These are phyloP conservation scores for Penicillium sp. DNA, from an alignment of 2,329 filamentous ascomycete genomes.

Conservation along the genomic window DNA sequence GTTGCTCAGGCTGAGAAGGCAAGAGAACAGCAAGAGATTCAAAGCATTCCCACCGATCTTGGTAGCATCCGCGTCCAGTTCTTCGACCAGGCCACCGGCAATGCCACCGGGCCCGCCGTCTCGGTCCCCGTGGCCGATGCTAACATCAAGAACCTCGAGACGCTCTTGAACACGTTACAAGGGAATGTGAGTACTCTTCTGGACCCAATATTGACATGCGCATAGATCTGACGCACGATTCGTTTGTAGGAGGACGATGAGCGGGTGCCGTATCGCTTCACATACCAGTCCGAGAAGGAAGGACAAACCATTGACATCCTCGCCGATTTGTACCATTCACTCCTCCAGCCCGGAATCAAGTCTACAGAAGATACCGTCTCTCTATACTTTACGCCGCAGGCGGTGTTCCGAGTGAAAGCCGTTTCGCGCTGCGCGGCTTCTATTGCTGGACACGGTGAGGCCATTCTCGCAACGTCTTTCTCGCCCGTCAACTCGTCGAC, in stretches of 20 bases:
- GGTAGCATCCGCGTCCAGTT: constrained; percentile 85
- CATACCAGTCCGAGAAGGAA: constrained; percentile 50
- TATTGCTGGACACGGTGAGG: constrained; percentile 86
- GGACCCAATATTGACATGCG: too few species aligned
- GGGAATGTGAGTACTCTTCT: constrained; percentile 57
- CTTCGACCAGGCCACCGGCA: constrained; percentile 70
- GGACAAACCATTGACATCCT: constrained; percentile 46
- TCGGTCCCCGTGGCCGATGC: constrained; percentile 80
- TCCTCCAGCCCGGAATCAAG: constrained; percentile 51
- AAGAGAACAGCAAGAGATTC: constrained; percentile 71
- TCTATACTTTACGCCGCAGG: constrained; percentile 72
- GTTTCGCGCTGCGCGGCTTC: constrained; percentile 85
- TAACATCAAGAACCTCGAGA: constrained; percentile 82
- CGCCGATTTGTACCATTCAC: constrained; percentile 50
- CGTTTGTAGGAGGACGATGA: constrained; percentile 58
- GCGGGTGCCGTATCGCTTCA: constrained; percentile 64
- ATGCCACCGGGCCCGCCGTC: constrained; percentile 67
- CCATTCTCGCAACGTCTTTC: constrained; percentile 83
- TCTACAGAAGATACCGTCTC: constrained; percentile 61
- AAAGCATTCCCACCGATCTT: constrained; percentile 61
- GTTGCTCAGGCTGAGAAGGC: constrained; percentile 69
- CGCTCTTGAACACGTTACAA: constrained; percentile 79
- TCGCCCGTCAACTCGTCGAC: constrained; percentile 72
- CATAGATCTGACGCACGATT: too few species aligned
- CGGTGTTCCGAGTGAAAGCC: constrained; percentile 88